Base-by-base conservation (phyloP, 768 basidiomycete genomes). In the Phaffia australis region DNA sequence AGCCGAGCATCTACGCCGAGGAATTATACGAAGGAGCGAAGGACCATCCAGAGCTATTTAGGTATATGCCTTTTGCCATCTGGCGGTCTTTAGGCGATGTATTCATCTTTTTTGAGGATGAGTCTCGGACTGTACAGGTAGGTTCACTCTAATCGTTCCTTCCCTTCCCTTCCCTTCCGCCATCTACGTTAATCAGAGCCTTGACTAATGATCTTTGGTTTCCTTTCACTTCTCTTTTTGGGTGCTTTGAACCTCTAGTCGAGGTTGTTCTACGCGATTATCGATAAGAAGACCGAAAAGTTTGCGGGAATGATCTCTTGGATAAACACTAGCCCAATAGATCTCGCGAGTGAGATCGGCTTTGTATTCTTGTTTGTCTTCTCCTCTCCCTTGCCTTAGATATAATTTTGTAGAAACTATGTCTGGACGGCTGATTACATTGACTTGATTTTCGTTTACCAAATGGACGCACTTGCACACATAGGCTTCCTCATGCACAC, bases 311-410 rank as follows among this genome's bases (percentile, higher is more conserved):
- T 64, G 49, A 59, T 63, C 30, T 47, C 42, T 42, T 63, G 52
- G 50, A 59, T 69, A 25, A 63, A 63, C 19, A 15, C 62, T 0
- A 21, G 25, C 3, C 46, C 32, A 2, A 63, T 55, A 21, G 49
- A 69, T 32, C 58, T 69, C 18, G 29, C 48, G 16, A 42, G 42
- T 9, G 67, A 69, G 52, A 27, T 69, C 7, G 67, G 67, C 14
- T 69, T 54, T 49, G 56, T 69, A 3, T 25, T 51, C 18, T 49
- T 69, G 54, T 62, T 3, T 18, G 64, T 58, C 32, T 1, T 32
- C n/a, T 50, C 15, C 32, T 25, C 0, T 21, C 35, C 47, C 19
- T 25, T 27, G 2, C 25, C 29, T 3, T 21, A 11, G 1, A 23
- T 3, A 5, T 29, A 54, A 0, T 25, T 14, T 15, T 25, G n/a